These are phyloP conservation scores for Lachnellula subtilissima DNA, from an alignment of 2,329 filamentous ascomycete genomes.

Conservation along the genomic window DNA sequence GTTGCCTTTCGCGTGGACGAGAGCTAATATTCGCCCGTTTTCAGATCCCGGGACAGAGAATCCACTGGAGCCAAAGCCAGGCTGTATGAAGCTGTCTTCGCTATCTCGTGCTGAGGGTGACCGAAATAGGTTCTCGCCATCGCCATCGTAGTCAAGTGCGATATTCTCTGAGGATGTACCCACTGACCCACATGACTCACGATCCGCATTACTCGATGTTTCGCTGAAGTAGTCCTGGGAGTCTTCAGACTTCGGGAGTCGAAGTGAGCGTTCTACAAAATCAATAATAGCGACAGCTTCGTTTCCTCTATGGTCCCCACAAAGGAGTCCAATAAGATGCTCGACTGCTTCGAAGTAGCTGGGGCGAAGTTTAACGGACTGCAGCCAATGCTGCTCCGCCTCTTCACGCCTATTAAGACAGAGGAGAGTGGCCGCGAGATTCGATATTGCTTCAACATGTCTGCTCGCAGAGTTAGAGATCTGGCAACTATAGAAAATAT, in stretches of 20 bases:
- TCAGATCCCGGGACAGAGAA: conserved; percentile 81
- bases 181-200: conserved; percentile 24
- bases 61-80: conserved; percentile 69
- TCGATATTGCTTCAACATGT: conserved; percentile 90
- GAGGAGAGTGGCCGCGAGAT: conserved; percentile 83
- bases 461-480: conserved; percentile 12
- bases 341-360: conserved; percentile 93
- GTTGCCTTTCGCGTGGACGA: conserved; percentile 97
- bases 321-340: conserved; percentile 84
- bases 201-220: conserved; percentile 47
- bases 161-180: conserved; percentile 24
- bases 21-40: conserved; percentile 86
- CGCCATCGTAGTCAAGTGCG: conserved; percentile 28
- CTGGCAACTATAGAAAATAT: background rate
- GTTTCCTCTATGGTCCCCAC: conserved; percentile 70
- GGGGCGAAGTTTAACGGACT: conserved; percentile 76
- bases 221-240: conserved; percentile 54
- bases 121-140: conserved; percentile 18
- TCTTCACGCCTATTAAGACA: conserved; percentile 78
- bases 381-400: conserved; percentile 79
- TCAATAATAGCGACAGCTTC: conserved; percentile 87
- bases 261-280: conserved; percentile 72
- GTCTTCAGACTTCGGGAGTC: conserved; percentile 42
- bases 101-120: conserved; percentile 13
- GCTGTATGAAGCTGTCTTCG: conserved; percentile 20